Base-by-base conservation (phyloP, 2,329 filamentous ascomycete genomes). In the Clarireedia monteithiana region DNA sequence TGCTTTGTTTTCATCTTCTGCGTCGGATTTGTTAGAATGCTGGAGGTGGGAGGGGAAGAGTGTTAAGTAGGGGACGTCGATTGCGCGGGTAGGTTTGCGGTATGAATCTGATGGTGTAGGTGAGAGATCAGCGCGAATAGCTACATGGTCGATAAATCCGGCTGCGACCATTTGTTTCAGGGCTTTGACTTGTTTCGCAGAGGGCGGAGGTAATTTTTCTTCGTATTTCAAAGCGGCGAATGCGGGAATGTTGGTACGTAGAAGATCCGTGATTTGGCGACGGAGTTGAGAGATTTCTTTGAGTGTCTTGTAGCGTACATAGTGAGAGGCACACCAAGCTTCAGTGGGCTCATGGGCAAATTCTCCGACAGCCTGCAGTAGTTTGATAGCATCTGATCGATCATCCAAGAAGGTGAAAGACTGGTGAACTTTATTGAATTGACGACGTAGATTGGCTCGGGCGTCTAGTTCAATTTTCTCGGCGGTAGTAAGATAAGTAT, bases 141-240 rank as follows among this genome's bases (percentile, higher is more conserved):
- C 94, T 42, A 99, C 81, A 63, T 96, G 88, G 71, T 99, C 94
- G 66, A 97, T 84, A 73, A 96, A 97, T 1, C 92, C 94, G 0
- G 90, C 87, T 0, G 92, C 89, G 23, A 89, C 84, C 73, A 97
- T 95, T 68, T 96, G 89, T 70, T 95, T 95, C 27, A 99, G 76
- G 0, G 89, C 84, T 48, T 85, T 84, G 27, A 95, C 75, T 67
- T 91, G 86, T 62, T 84, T 86, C 6, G 83, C 74, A 0, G 81
- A 80, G 0, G 83, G 83, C 0, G 77, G 75, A 48, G 79, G 75
- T 2, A 86, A 74, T 63, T 77, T 78, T 30, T 83, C 81, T 54
- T 77, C 71, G 61, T 79, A 80, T 53, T 74, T 73, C 36, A 75
- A 79, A 74, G 68, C 84, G 68, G 69, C 81, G 71, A 73, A 92